Percentiles rank a stretch among this genome's conserved stretches.
These are phyloP conservation scores for Comarum palustre DNA, from an alignment of 306 rosid genomes.

Conservation along the genomic window DNA sequence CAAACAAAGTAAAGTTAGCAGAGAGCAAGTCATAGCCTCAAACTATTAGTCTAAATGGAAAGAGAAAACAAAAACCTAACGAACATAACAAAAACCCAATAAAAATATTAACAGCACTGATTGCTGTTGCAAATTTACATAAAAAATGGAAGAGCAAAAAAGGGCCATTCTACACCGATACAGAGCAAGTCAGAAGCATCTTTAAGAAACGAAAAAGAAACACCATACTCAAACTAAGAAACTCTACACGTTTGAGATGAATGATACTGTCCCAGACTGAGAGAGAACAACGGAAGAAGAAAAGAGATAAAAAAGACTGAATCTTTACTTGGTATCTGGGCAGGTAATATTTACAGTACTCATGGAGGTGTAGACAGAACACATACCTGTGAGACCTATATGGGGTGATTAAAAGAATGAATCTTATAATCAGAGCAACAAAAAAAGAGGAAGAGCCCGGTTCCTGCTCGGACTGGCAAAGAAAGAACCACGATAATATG, in stretches of 20 bases:
- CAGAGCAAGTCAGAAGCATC: not conserved
- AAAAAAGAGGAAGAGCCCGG: slow-evolving; percentile 2
- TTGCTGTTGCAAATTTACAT: not conserved
- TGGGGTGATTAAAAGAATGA: not conserved
- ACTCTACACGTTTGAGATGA: slow-evolving; percentile 1
- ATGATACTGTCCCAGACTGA: not conserved
- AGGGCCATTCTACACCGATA: not conserved
- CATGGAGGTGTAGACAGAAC: not conserved
- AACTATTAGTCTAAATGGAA: not conserved
- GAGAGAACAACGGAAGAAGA: not conserved
- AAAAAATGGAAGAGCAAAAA: not conserved
- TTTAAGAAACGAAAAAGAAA: not conserved
- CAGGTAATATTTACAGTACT: not conserved
- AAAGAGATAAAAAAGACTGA: not conserved
- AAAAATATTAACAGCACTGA: not conserved
- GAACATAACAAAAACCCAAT: not conserved
- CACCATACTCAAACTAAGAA: not conserved
- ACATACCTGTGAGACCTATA: not conserved
- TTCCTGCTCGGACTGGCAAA: slow-evolving; percentile 14
- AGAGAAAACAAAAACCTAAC: not conserved
- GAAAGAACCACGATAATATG: slow-evolving; percentile 5
- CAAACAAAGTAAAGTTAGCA: not conserved
- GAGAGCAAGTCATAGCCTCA: not conserved
- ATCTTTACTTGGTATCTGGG: not conserved
- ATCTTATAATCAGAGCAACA: not conserved